phyloP scores from a whole-genome alignment of 192 early-diverging fungal genomes.

The Gryganskiella cystojenkinii region DNA sequence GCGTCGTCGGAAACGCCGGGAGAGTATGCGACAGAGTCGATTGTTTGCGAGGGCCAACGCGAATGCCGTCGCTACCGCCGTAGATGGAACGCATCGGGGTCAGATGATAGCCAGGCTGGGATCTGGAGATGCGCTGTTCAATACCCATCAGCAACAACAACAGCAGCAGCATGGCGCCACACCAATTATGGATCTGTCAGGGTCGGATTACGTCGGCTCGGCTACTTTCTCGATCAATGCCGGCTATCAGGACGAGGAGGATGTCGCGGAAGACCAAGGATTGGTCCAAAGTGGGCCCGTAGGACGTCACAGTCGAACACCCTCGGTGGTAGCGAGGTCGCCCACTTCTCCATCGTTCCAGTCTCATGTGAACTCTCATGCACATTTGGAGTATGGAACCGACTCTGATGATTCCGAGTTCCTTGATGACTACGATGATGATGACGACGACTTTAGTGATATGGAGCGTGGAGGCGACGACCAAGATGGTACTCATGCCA shows the following conservation, averaged over 20 bases:
- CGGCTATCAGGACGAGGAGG: constrained; percentile 17
- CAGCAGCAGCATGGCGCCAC: background rate
- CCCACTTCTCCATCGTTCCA: background rate
- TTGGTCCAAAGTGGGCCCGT: constrained; percentile 24
- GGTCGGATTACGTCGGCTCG: constrained; percentile 17
- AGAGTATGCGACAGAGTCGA: constrained; percentile 24
- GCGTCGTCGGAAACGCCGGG: constrained; percentile 30
- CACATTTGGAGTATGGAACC: constrained; percentile 8
- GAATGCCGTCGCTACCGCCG: background rate
- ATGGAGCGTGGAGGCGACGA: constrained; percentile 31
- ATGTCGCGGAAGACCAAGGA: constrained; percentile 18
- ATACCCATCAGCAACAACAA: background rate
- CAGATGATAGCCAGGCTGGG: constrained; percentile 20
- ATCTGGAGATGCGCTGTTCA: background rate
- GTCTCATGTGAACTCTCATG: background rate
- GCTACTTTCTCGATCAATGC: background rate
- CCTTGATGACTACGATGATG: constrained; percentile 18
- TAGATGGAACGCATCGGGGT: constrained; percentile 3
- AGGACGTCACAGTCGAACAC: constrained; percentile 15
- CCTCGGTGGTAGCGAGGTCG: background rate
- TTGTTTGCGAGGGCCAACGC: background rate
- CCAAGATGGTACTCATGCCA: background rate
- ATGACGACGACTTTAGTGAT: constrained; percentile 34
- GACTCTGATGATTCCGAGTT: constrained; percentile 30
- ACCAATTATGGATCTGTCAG: background rate